Conservation (phyloP, 495 filamentous ascomycete genomes). For the Penicillium taxi region DNA sequence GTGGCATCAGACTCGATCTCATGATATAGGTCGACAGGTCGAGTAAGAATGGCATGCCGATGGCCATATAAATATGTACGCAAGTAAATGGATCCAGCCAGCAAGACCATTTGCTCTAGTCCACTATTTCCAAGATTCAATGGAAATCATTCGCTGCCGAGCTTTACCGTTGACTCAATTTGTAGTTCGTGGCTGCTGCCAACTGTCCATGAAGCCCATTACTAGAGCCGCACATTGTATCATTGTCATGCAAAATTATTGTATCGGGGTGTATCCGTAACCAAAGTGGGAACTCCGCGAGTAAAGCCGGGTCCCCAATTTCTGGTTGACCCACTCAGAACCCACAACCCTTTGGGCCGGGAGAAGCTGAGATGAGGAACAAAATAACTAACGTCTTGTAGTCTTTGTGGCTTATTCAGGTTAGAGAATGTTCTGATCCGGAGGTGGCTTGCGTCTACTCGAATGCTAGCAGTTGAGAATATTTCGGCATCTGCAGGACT, state of each 20-base stretch:
- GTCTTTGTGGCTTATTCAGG: constrained; percentile 1
- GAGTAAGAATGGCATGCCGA: too few species aligned
- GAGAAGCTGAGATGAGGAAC: constrained; percentile 20
- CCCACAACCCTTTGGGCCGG: constrained; percentile 7
- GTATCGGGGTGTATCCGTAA: constrained; percentile 13
- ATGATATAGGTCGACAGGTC: too few species aligned
- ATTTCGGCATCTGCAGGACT: background rate
- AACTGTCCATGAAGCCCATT: constrained; percentile 2
- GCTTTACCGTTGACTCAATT: constrained; percentile 2
- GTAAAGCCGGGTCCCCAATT: constrained; percentile 7
- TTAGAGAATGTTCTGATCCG: background rate
- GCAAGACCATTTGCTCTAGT: too few species aligned
- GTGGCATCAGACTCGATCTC: too few species aligned
- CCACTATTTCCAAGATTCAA: background rate
- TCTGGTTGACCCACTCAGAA: constrained; percentile 11
- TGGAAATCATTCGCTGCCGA: background rate
- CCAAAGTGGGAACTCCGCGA: constrained; percentile 6
- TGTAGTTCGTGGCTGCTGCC: constrained; percentile 4
- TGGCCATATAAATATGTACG: too few species aligned
- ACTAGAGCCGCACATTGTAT: background rate
- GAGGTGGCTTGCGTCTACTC: constrained; percentile 13
- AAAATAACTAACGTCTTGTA: background rate
- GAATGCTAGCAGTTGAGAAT: background rate
- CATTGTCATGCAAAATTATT: constrained; percentile 9
- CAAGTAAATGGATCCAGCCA: too few species aligned